Base-by-base conservation (phyloP, 1,139 yeast genomes). In the Yamadazyma spencermartinsiae region DNA sequence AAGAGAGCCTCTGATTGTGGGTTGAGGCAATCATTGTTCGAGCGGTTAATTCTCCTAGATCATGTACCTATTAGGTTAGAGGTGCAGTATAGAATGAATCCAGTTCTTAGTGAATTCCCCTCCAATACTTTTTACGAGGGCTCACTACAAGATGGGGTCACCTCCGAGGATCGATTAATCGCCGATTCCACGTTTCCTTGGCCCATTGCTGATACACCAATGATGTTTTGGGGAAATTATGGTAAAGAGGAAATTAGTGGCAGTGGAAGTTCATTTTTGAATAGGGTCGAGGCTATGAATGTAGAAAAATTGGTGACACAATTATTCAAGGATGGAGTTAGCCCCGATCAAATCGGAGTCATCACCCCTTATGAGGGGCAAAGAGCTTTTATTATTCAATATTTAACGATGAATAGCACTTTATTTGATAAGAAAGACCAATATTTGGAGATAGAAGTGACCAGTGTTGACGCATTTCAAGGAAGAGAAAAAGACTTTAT, bases 341-440 rank as follows among this genome's bases (percentile, higher is more conserved):
- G 67, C 37, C 89, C 96, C 0, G 75, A 74, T 13, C 95, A 88
- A 56, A 89, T 90, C 56, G 97, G 97, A 56, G 85, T 90, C 27
- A 82, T 90, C 39, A 89, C 98, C 3, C 97, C 98, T 0, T 90
- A 90, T 60, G 96, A 88, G 60, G 97, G 96, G 24, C 98, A 90
- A 64, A 71, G 96, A 47, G 87, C 94, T 0, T 89, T 84, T 56
- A 69, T 89, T 42, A 75, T 80, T 11, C 92, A 84, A 53, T 86
- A 86, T 58, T 80, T 90, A 89, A 76, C 79, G 49, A 62, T 82
- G 68, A 82, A 82, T 52, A 86, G 92, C 16, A 68, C 87, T 1
- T 57, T 85, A 56, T 61, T 70, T 19, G 85, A 80, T 39, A 55
- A 50, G 34, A 79, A 79, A 50, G 83, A 82, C 2, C 63, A 79